A percentile compares a stretch with the other conserved stretches of the same genome.
These are phyloP conservation scores for Candida qinlingensis DNA, from an alignment of 805 yeast genomes.

Conservation along the genomic window DNA sequence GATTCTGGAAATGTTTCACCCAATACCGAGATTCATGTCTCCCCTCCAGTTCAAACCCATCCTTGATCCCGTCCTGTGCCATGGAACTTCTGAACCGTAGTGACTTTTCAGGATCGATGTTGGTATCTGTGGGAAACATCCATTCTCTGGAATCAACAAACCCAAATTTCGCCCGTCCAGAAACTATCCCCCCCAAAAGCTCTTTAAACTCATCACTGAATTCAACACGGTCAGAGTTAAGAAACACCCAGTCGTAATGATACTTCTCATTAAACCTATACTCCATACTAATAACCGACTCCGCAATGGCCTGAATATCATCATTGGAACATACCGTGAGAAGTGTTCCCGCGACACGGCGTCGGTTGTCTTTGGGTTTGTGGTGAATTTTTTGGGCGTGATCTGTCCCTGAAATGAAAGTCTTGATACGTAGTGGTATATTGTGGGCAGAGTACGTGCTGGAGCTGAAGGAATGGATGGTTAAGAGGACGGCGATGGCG, in stretches of 20 bases:
- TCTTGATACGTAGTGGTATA: no score
- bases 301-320: slow-evolving; percentile 46
- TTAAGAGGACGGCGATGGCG: no score
- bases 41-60: slow-evolving; percentile 66
- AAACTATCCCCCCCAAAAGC: slow-evolving; percentile 44
- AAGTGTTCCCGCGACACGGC: slow-evolving; percentile 33
- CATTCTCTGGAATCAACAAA: slow-evolving; percentile 71
- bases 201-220: slow-evolving; percentile 66
- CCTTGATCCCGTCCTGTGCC: slow-evolving; percentile 56
- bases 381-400: neutral
- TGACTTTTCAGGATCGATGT: slow-evolving; percentile 67
- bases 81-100: slow-evolving; percentile 53
- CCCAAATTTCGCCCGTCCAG: slow-evolving; percentile 71
- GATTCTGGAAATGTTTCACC: slow-evolving; percentile 69
- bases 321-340: slow-evolving; percentile 55
- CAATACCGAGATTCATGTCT: slow-evolving; percentile 84
- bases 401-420: neutral
- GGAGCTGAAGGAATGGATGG: no score
- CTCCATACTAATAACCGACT: slow-evolving; percentile 43
- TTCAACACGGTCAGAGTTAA: slow-evolving; percentile 59
- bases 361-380: neutral
- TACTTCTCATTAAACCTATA: slow-evolving; percentile 41
- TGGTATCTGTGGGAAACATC: slow-evolving; percentile 68
- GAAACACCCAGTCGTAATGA: slow-evolving; percentile 89
- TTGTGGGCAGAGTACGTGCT: no score